Base-by-base conservation (phyloP, 495 filamentous ascomycete species). In the Massariosphaeria phaeospora region DNA sequence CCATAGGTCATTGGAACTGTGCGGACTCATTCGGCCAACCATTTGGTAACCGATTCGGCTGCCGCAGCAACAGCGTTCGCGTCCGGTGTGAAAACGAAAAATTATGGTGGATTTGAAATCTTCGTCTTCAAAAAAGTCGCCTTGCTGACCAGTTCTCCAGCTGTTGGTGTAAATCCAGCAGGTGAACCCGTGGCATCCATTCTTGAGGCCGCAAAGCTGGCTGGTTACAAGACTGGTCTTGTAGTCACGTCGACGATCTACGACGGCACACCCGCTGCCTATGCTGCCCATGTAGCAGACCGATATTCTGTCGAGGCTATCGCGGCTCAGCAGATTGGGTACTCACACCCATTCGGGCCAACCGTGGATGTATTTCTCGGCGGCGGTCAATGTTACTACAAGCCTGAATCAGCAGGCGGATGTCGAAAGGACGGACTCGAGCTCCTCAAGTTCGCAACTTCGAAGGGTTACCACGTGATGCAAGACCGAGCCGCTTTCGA, bases 331-430 rank as follows among this genome's bases (percentile, higher is more conserved):
- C 7, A 33, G 29, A 33, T 33, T 33, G 29, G 29, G 7, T 33
- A 33, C 29, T 33, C 36, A 15, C 36, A 40, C 36, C 36, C 36
- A 7, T 15, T 40, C 6, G 36, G 36, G 7, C 36, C 36, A 8
- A 7, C 9, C 6, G 69, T 72, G 12, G 69, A 72, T 55, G 30
- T 72, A 38, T 12, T 70, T 8, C 46, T 72, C 31, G 69, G 69
- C 29, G 69, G 69, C 31, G 69, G 69, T 10, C 59, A 38, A 20
- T 72, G 69, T 35, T 69, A 57, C 51, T 72, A 70, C 59, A 66
- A 63, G 10, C 69, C 69, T 18, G 46, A 69, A 27, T 61, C 66
- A 0, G 27, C 60, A 17, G 48, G 24, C 7, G 67, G 63, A 23
- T 72, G 70, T 54, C 53, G 70, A 26, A 36, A 57, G 12, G 69